These are phyloP conservation scores for Sideroxylon spinosum DNA, from an alignment of 179 eudicot species.

Conservation along the genomic window DNA sequence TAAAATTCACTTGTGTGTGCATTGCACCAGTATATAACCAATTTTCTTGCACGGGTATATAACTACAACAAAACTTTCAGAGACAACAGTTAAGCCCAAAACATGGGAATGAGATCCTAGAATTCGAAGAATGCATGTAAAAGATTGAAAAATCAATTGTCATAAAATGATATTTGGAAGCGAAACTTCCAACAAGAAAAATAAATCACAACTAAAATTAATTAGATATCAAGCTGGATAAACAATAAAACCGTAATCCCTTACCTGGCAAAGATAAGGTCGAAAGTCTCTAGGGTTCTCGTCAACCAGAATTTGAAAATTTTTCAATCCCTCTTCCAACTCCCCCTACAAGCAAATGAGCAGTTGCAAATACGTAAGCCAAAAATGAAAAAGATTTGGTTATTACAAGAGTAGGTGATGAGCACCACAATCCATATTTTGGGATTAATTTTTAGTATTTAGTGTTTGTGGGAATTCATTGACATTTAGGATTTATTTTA, in stretches of 20 bases:
- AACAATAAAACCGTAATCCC: not conserved
- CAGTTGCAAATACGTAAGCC: not conserved
- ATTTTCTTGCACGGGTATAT: too few relatives aligned
- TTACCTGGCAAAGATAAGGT: constrained; percentile 94
- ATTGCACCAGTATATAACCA: too few relatives aligned
- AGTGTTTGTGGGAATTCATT: too few relatives aligned
- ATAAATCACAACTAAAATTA: not conserved
- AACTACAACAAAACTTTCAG: not conserved
- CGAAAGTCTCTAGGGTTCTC: constrained; percentile 94
- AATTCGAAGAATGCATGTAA: not conserved
- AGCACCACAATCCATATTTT: too few relatives aligned
- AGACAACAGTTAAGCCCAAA: not conserved
- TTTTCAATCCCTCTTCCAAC: constrained; percentile 70
- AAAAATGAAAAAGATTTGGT: constrained; percentile 3
- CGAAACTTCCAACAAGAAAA: not conserved
- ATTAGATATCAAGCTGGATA: not conserved
- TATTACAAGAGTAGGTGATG: not conserved
- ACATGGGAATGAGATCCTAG: not conserved
- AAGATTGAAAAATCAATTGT: not conserved
- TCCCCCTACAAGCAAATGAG: constrained; percentile 55
- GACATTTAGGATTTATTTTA: too few relatives aligned
- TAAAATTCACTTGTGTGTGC: too few relatives aligned
- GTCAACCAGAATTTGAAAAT: constrained; percentile 48
- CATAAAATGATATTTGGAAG: not conserved
- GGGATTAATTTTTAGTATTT: too few relatives aligned